These are phyloP conservation scores for Jatropha curcas DNA, from an alignment of 345 rosid genomes.

Conservation along the genomic window DNA sequence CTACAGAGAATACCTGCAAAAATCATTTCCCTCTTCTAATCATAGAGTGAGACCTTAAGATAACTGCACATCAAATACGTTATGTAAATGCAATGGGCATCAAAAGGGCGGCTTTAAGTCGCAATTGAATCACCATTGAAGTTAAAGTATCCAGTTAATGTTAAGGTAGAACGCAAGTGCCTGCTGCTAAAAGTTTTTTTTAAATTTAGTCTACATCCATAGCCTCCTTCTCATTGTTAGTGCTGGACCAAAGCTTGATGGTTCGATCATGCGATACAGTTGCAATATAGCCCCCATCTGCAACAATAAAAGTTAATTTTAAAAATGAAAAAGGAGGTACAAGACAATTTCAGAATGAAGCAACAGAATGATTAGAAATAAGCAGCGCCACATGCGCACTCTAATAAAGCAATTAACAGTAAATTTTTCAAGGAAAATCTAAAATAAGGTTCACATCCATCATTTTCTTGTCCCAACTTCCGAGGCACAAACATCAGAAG, in stretches of 20 bases:
- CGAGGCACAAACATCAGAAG: no score
- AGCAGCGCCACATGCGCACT: no score
- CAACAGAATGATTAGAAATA: no score
- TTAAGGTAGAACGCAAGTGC: not conserved
- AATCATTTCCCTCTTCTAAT: not conserved
- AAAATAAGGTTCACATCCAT: no score
- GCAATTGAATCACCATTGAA: not conserved
- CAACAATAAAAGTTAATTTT: slow-evolving; percentile 5
- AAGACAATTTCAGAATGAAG: no score
- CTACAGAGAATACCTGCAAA: no score
- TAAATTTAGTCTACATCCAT: slow-evolving; percentile 55
- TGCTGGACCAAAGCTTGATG: slow-evolving; percentile 71
- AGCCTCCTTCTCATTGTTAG: slow-evolving; percentile 29
- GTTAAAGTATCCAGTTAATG: not conserved
- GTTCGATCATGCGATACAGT: slow-evolving; percentile 76
- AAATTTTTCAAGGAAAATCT: no score
- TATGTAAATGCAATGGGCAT: not conserved
- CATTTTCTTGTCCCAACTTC: no score
- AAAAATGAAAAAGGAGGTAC: no score
- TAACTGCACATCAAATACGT: slow-evolving; percentile 1
- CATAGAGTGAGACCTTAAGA: not conserved
- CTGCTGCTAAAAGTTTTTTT: not conserved
- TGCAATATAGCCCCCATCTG: slow-evolving; percentile 63
- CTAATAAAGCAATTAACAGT: no score
- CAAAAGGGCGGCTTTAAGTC: not conserved